Evolutionary conservation across 2,329 filamentous ascomycete genomes (phyloP).

Genomic region (Pseudogymnoascus sp.): DNA sequence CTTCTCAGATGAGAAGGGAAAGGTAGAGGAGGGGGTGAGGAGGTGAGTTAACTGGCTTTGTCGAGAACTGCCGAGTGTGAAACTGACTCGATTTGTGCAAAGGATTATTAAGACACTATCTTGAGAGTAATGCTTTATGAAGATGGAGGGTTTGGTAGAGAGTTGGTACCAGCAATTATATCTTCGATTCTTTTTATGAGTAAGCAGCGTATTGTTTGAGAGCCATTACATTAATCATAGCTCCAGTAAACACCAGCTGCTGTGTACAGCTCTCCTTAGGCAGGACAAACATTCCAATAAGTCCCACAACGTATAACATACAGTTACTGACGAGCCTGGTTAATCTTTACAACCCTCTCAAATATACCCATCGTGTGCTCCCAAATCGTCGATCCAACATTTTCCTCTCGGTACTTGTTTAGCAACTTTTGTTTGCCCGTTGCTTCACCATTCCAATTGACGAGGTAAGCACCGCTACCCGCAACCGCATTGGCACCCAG

Average conservation of each 20-base stretch:
- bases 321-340: conserved; percentile 9
- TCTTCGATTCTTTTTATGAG: not conserved
- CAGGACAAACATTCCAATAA: conserved; percentile 32
- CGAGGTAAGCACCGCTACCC: conserved; percentile 20
- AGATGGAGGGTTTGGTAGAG: not conserved
- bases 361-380: conserved; percentile 24
- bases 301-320: not conserved
- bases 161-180: not conserved
- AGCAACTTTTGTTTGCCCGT: conserved; percentile 13
- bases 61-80: not conserved
- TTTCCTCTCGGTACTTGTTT: conserved; percentile 17
- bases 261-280: too few species aligned
- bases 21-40: conserved; percentile 31
- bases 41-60: not conserved
- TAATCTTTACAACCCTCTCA: conserved; percentile 19
- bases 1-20: conserved; percentile 34
- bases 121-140: not conserved
- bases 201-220: not conserved
- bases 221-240: too few species aligned
- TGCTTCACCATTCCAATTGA: conserved; percentile 21
- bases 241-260: too few species aligned
- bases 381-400: conserved; percentile 18
- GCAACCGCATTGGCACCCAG: conserved; percentile 7
- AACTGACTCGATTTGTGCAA: not conserved
- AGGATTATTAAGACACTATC: not conserved